A percentile compares a stretch with the other conserved stretches of the same genome.
These are phyloP conservation scores for Petunia hybrid DNA, from an alignment of 305 asterid genomes.

Conservation along the genomic window DNA sequence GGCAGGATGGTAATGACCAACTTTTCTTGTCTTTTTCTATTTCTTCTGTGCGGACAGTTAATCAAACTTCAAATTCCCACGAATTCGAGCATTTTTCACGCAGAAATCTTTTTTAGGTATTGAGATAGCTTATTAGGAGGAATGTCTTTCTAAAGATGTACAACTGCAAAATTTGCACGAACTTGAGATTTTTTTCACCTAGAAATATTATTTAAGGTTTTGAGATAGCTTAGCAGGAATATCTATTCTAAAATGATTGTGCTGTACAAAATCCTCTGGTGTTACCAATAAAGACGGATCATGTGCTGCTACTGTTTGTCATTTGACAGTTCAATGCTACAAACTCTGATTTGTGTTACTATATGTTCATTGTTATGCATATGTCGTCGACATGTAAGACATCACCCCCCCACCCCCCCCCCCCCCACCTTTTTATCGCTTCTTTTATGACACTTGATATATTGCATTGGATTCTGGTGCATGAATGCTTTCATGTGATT, in stretches of 20 bases:
- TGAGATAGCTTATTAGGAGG: not conserved
- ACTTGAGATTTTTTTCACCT: not conserved
- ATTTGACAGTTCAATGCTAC: constrained; percentile 19
- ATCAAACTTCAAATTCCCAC: not conserved
- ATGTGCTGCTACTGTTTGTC: not conserved
- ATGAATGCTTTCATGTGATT: constrained; percentile 26
- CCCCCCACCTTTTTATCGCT: not conserved
- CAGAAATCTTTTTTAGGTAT: not conserved
- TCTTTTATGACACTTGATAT: constrained; percentile 13
- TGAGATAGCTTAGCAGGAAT: not conserved
- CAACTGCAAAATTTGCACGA: constrained; percentile 7
- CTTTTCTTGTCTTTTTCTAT: not conserved
- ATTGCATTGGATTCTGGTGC: constrained; percentile 17
- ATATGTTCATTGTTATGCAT: not conserved
- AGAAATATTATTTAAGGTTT: constrained; percentile 15
- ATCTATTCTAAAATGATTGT: constrained; percentile 3
- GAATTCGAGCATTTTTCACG: not conserved
- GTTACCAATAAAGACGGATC: not conserved
- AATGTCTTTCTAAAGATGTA: not conserved
- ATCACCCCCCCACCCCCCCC: not conserved
- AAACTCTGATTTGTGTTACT: not conserved
- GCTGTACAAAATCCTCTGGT: not conserved
- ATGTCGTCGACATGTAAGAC: not conserved
- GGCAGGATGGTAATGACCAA: constrained; percentile 79
- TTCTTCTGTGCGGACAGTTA: not conserved